Conservation (phyloP, 139 green algal species). For the Diplosphaera chodatii region DNA sequence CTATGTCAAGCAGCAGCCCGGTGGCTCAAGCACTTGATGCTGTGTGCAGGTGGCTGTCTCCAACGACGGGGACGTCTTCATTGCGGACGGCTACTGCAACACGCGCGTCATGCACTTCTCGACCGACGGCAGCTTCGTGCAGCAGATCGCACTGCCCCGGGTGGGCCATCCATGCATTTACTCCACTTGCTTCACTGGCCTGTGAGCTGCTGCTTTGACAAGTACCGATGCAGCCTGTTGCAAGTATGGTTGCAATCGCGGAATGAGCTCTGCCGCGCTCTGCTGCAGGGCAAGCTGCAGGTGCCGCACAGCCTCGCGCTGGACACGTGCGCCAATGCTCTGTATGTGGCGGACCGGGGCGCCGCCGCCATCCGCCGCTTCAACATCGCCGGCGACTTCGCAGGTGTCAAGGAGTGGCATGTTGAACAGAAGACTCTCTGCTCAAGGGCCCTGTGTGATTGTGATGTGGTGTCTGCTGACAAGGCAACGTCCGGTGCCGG, state of each 20-base stretch:
- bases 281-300: not conserved
- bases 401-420: too few relatives aligned
- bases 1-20: too few relatives aligned
- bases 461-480: too few relatives aligned
- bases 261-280: too few relatives aligned
- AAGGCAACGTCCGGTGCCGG: too few relatives aligned
- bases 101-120: conserved; percentile 28
- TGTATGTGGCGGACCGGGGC: conserved; percentile 66
- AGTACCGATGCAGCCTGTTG: too few relatives aligned
- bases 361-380: conserved; percentile 28
- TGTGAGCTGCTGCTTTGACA: too few relatives aligned
- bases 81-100: conserved; percentile 73
- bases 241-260: too few relatives aligned
- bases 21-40: too few relatives aligned
- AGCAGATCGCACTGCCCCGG: not conserved
- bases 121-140: conserved; percentile 23
- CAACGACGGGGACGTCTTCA: conserved; percentile 60
- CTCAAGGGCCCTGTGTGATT: too few relatives aligned
- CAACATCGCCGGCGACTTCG: conserved; percentile 1
- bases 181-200: too few relatives aligned
- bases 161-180: not conserved
- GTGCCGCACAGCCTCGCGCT: conserved; percentile 63
- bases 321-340: conserved; percentile 59
- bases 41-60: conserved; percentile 63
- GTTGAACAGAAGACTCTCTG: too few relatives aligned